phyloP scores from a whole-genome alignment of 139 green algal species.

The Penium margaritaceum region DNA sequence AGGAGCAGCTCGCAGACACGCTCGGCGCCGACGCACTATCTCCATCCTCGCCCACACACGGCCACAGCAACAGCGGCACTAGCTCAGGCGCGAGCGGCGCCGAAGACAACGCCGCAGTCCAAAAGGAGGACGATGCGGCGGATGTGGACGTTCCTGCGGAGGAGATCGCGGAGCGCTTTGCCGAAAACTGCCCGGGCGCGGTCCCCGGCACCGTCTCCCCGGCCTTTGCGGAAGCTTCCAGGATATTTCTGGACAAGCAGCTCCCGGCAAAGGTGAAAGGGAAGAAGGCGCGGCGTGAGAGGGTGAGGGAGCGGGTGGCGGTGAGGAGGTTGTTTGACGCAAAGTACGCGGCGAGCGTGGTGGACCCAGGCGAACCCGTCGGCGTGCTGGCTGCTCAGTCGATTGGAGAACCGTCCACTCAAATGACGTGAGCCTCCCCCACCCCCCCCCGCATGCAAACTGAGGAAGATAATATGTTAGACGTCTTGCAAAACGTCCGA shows the following conservation, averaged over 20 bases:
- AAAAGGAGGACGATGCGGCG: background rate
- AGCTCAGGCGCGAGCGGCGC: no score
- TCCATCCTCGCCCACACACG: no score
- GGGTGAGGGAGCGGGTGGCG: background rate
- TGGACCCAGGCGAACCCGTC: conserved; percentile 78
- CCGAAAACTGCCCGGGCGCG: conserved; percentile 3
- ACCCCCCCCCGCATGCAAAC: no score
- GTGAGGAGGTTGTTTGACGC: conserved; percentile 67
- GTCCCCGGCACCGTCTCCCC: conserved; percentile 25
- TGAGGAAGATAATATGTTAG: no score
- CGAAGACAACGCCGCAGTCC: no score
- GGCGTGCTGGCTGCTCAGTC: conserved; percentile 88
- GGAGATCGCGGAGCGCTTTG: no score
- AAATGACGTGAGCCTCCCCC: conserved; percentile 62
- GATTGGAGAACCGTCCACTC: conserved; percentile 81
- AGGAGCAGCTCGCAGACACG: background rate
- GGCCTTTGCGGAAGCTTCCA: conserved; percentile 12
- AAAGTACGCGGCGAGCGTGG: conserved; percentile 69
- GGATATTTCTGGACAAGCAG: conserved; percentile 17
- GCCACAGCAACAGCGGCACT: background rate
- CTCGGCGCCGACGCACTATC: background rate
- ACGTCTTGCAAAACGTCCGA: no score
- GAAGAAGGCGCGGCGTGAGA: background rate
- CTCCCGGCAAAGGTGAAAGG: background rate
- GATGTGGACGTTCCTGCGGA: no score